Base-by-base conservation (phyloP, 2,329 filamentous ascomycete genomes). In the Aspergillus calidoustus region DNA sequence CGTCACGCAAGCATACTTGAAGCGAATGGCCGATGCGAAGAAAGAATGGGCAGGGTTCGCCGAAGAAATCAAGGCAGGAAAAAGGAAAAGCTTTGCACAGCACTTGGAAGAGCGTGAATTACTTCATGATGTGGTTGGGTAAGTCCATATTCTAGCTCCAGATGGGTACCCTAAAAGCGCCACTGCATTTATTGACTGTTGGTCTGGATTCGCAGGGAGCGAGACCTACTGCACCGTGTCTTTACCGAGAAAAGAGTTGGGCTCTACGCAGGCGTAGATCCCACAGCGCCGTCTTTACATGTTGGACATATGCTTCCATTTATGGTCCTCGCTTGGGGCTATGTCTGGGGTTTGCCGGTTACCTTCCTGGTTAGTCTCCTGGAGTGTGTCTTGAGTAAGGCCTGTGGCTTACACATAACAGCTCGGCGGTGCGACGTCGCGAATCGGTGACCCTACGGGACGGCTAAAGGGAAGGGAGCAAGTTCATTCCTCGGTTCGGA, bases 221-320 rank as follows among this genome's bases (percentile, higher is more conserved):
- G 78, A 48, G 76, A 81, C 38, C 68, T 78, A 22, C 66, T 83
- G 48, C 74, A 83, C 57, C 71, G 71, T 38, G 57, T 83, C 9
- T 75, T 83, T 50, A 81, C 76, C 5, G 72, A 81, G 59, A 81
- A 80, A 62, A 71, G 81, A 61, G 72, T 77, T 19, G 81, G 81
- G 13, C 72, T 81, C 28, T 83, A 83, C 64, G 78, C 75, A 28
- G 81, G 81, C 60, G 73, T 83, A 23, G 81, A 83, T 62, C 81
- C 81, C 44, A 83, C 81, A 4, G 81, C 79, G 11, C 78, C 80
- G 1, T 83, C 81, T 44, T 69, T 83, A 68, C 81, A 83, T 68
- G 72, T 83, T 59, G 81, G 81, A 15, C 81, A 83, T 68, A 80
- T 83, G 76, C 62, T 83, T 13, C 81, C 81, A 2, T 79, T 83